Base-by-base conservation (phyloP, 2,329 filamentous ascomycete genomes). In the Coniochaeta sp. region DNA sequence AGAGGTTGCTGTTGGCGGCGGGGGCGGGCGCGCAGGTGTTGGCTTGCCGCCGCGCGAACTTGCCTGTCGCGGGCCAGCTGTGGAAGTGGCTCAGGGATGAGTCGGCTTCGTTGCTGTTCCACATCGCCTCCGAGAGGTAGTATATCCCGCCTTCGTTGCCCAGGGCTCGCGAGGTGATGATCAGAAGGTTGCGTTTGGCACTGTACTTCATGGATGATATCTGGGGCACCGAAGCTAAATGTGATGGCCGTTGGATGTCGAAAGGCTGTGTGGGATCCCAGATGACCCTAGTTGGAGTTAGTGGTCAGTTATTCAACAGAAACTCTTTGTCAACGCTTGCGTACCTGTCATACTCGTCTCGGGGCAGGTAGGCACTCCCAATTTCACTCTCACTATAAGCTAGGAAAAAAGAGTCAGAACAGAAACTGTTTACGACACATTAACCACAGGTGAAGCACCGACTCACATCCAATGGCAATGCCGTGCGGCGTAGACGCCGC, bases 201-300 rank as follows among this genome's bases (percentile, higher is more conserved):
- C n/a, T n/a, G 51, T 76, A 78, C 52, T 70, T 68, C 56, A 81
- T 71, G 5, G 74, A 74, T 8, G 73, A 74, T 50, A 76, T 67
- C 38, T 72, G 64, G 6, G 63, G 62, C 6, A 13, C 6, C 50
- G 40, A 22, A 52, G 50, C 16, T 26, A 49, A 7, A 38, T 27
- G 5, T 16, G 35, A 16, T 20, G 51, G 30, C 49, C 45, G 26
- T 20, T 13, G 32, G 50, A 42, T 26, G 18, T 22, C 7, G 38
- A 42, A 24, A 12, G 38, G 38, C 10, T 18, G 9, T 14, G 38
- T 30, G 26, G 5, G 10, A 10, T 48, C 45, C 28, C 26, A 30
- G 2, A 48, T 52, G 56, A 55, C 57, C 2, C 54, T 58, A 8
- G 26, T 33, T 18, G 5, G 2, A 38, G 13, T 35, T 31, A 13